phyloP scores from a whole-genome alignment of 768 basidiomycete species.

The Lactarius pseudohatsudake region DNA sequence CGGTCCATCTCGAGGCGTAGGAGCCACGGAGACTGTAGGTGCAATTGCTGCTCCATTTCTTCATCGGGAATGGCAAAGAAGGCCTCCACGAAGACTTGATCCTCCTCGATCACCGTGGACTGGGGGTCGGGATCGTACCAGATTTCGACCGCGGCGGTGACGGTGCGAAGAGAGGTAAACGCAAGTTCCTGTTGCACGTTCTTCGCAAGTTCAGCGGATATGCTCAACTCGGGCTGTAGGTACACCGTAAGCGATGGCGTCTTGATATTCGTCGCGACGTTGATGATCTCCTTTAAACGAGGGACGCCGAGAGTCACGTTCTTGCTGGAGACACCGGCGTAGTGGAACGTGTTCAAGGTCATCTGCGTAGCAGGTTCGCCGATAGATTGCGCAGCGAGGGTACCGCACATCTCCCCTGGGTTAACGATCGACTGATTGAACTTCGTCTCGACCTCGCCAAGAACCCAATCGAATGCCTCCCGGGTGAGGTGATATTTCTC shows the following conservation, averaged over 20 bases:
- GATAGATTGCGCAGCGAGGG: slow-evolving; percentile 96
- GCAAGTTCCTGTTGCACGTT: slow-evolving; percentile 91
- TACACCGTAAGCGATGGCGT: slow-evolving; percentile 96
- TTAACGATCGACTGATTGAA: slow-evolving; percentile 92
- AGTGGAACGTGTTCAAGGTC: slow-evolving; percentile 99
- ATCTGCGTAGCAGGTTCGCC: slow-evolving; percentile 99
- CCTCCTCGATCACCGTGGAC: slow-evolving; percentile 94
- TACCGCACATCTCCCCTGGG: slow-evolving; percentile 99
- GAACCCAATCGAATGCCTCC: slow-evolving; percentile 97
- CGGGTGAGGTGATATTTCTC: slow-evolving; percentile 85
- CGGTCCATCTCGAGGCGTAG: slow-evolving; percentile 96
- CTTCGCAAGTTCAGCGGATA: slow-evolving; percentile 67
- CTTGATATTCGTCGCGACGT: slow-evolving; percentile 98
- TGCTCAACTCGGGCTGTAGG: slow-evolving; percentile 68
- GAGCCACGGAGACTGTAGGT: slow-evolving; percentile 94
- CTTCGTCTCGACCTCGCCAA: slow-evolving; percentile 92
- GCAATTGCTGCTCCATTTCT: slow-evolving; percentile 86
- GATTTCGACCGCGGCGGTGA: slow-evolving; percentile 94
- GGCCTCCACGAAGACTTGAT: slow-evolving; percentile 92
- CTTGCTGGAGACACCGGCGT: slow-evolving; percentile 99
- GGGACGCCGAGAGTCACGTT: slow-evolving; percentile 99
- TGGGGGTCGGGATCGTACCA: slow-evolving; percentile 95
- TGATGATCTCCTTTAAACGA: slow-evolving; percentile 98
- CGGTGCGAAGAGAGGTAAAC: slow-evolving; percentile 89
- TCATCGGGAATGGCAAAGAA: slow-evolving; percentile 99